These are phyloP conservation scores for Paramecium caudatum DNA, from an alignment of 73 alveolate species.

Conservation along the genomic window DNA sequence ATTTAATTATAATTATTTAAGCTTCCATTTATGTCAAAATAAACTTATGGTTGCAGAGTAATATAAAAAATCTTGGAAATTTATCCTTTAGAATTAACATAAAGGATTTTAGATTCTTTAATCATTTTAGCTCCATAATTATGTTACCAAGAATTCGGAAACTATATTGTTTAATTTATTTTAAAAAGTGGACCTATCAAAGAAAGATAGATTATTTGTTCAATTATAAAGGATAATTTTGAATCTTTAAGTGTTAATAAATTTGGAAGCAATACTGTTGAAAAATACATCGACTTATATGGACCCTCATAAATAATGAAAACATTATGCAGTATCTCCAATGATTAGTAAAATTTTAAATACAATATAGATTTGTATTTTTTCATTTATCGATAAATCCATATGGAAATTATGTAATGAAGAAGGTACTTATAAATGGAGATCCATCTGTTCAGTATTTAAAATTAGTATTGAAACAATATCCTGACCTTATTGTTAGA, in stretches of 20 bases:
- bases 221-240: constrained; percentile 44
- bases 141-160: constrained; percentile 62
- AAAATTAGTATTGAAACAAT: background rate
- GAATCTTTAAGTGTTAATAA: constrained; percentile 60
- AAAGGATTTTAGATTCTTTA: background rate
- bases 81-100: constrained; percentile 17
- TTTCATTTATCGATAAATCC: constrained; percentile 55
- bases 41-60: constrained; percentile 65
- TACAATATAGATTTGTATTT: constrained; percentile 52
- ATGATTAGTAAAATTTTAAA: background rate
- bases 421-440: constrained; percentile 42
- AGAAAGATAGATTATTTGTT: background rate
- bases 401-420: constrained; percentile 59
- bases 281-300: constrained; percentile 13
- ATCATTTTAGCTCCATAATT: background rate
- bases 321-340: background rate
- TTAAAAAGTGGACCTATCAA: constrained; percentile 41
- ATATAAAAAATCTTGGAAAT: constrained; percentile 33
- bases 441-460: constrained; percentile 28
- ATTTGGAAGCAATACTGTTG: constrained; percentile 70
- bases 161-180: constrained; percentile 24
- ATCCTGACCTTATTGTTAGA: constrained; percentile 31
- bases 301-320: constrained; percentile 44
- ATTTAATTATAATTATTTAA: background rate
- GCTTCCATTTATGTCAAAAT: background rate